Base-by-base conservation (phyloP, 768 basidiomycete genomes). In the Trametes cinnabarina region DNA sequence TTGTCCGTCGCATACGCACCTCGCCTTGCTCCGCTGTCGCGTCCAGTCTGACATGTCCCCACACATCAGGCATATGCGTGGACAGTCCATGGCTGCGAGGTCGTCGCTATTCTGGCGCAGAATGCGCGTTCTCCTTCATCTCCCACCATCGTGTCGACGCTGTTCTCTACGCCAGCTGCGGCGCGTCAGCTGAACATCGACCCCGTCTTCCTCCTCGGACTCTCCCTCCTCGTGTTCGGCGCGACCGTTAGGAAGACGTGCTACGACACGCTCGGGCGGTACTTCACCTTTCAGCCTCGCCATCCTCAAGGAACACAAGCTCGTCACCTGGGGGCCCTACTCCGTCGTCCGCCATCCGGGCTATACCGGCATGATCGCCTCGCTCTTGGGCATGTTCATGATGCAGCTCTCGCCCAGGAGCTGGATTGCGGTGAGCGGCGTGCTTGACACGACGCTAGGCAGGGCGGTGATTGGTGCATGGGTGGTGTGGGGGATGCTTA, bases 301-400 rank as follows among this genome's bases (percentile, higher is more conserved):
- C 23, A 50, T 64, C 19, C 30, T 46, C 32, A 35, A 32, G 30
- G 7, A 32, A 12, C 30, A 32, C 30, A 32, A 32, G 30, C 65
- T 66, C 25, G 44, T 66, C 28, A 67, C 65, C 1, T 47, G 22
- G 4, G 66, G 66, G 6, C 67, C 67, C n/a, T 68, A 68, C 51
- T 49, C 61, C 17, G 22, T 67, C 44, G 66, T 68, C 23, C 66
- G 67, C 22, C 67, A 68, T 39, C 66, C 67, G 7, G 44, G 59
- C 20, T 68, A 68, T 40, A 55, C 64, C 1, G 63, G 37, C 9
- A 26, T 53, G 2, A 2, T 50, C 25, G 23, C 43, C 4, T 40
- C 52, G 14, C 28, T 57, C 25, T 20, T 22, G 15, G 44, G 41
- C 25, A 20, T 62, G 17, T 43, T 53, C 35, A 15, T 54, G 15